Percentiles rank a stretch among this genome's conserved stretches.
Evolutionary conservation across 345 rosid species (phyloP).

Genomic region (Lagerstroemia speciosa): DNA sequence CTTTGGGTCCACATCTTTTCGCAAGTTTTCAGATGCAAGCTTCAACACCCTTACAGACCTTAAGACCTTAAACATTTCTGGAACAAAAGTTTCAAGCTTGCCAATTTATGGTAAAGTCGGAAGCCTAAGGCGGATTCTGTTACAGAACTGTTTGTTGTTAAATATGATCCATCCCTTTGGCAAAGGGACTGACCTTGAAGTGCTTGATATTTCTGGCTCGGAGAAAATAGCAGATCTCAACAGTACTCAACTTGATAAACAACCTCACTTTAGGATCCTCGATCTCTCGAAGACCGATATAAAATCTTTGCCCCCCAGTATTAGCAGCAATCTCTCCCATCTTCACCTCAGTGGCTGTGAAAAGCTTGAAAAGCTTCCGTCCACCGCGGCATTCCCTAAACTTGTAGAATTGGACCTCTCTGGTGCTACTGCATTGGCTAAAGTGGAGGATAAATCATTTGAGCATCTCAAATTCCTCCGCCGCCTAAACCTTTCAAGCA

Average conservation of each 20-base stretch:
- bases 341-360: slow-evolving; percentile 12
- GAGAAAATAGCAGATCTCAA: not conserved
- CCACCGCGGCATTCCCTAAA: not conserved
- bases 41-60: slow-evolving; percentile 21
- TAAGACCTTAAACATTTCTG: slow-evolving; percentile 38
- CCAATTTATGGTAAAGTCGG: slow-evolving; percentile 26
- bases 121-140: slow-evolving; percentile 9
- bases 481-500: slow-evolving; percentile 22
- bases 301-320: not conserved
- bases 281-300: slow-evolving; percentile 4
- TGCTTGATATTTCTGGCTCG: slow-evolving; percentile 6
- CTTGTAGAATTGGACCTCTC: slow-evolving; percentile 21
- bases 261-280: not conserved
- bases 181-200: not conserved
- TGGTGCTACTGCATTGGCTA: not conserved
- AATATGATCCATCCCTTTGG: slow-evolving; percentile 7
- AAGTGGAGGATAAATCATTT: slow-evolving; percentile 11
- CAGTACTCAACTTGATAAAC: not conserved
- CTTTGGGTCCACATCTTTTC: slow-evolving; percentile 28
- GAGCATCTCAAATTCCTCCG: slow-evolving; percentile 14
- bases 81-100: slow-evolving; percentile 25
- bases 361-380: slow-evolving; percentile 5
- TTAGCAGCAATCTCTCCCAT: slow-evolving; percentile 1
- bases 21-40: slow-evolving; percentile 2
- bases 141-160: slow-evolving; percentile 10